Evolutionary conservation across 1,284 basidiomycete species (phyloP), one percentile per base, ranked within the genome.

Genomic region (Fomitopsis palustris): DNA sequence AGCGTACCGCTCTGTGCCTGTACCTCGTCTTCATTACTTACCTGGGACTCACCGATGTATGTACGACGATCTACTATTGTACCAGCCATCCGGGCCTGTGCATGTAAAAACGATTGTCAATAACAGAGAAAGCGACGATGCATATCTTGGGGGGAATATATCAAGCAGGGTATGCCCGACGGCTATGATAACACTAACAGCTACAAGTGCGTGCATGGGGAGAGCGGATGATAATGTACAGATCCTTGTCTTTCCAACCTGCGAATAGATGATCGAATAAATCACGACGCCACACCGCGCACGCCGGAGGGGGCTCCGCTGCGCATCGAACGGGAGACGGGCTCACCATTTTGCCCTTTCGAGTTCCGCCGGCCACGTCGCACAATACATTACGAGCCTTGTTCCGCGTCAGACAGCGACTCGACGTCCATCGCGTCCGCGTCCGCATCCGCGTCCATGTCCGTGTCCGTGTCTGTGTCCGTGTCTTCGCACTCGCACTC

Each of bases 131-230:
- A 33, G 49, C 49, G 49, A 35, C 27, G 33, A 52, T 52, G 54
- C 53, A 62, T 62, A 58, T 35, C 23, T 49, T 62, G 41, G 52
- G 51, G 52, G 51, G 35, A 9, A 63, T 59, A 61, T 39, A 51
- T 58, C 60, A 57, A 61, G 61, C 58, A 55, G 58, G 61, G 53
- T 58, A 62, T 64, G 62, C 54, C 55, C 55, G 38, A 61, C 39
- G 58, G 60, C 56, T 64, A 61, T 54, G 55, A 61, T 58, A 53
- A 62, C 63, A 64, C 59, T 62, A 62, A 62, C 56, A 56, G 63
- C 63, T 64, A 64, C 63, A 64, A 61, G 55, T 61, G 62, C 60
- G 56, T 54, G 59, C 61, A 62, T 62, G 59, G 54, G 47, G 55
- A 42, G 41, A 39, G 56, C 21, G 49, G 54, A 38, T 37, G 53